These are phyloP conservation scores for Kwoniella heveanensis DNA, from an alignment of 768 basidiomycete genomes.

Conservation along the genomic window DNA sequence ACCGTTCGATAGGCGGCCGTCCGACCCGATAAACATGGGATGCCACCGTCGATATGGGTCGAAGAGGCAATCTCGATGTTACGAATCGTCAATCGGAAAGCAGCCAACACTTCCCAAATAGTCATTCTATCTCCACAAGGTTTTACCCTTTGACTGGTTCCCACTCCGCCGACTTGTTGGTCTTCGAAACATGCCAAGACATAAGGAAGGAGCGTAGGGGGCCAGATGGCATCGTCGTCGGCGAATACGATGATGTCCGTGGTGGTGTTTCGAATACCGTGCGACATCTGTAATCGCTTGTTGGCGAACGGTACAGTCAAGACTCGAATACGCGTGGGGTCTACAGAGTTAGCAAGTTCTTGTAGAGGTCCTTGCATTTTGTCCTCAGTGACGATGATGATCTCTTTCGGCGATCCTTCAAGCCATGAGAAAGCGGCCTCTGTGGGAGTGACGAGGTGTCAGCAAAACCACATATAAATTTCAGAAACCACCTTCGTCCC, in stretches of 20 bases:
- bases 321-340: conserved; percentile 75
- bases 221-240: conserved; percentile 96
- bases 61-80: conserved; percentile 89
- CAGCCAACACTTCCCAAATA: conserved; percentile 92
- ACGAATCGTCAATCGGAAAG: conserved; percentile 86
- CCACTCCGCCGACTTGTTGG: conserved; percentile 88
- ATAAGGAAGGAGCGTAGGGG: conserved; percentile 82
- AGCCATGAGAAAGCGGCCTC: conserved; percentile 92
- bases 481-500: too few species aligned
- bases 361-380: conserved; percentile 87
- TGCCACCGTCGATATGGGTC: conserved; percentile 88
- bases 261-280: conserved; percentile 84
- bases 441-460: conserved; percentile 24
- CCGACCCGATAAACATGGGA: conserved; percentile 87
- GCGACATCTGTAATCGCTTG: conserved; percentile 90
- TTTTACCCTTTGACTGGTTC: conserved; percentile 86
- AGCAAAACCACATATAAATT: conserved; percentile 5
- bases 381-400: conserved; percentile 77
- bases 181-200: conserved; percentile 92
- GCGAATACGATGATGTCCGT: conserved; percentile 94
- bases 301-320: conserved; percentile 90
- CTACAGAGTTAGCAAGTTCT: conserved; percentile 82
- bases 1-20: conserved; percentile 92
- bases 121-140: conserved; percentile 77
- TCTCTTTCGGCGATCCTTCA: conserved; percentile 83